A percentile compares a stretch with the other conserved stretches of the same genome.
Evolutionary conservation across 1,284 basidiomycete genomes (phyloP).

Genomic region (Stygiomarasmius scandens): DNA sequence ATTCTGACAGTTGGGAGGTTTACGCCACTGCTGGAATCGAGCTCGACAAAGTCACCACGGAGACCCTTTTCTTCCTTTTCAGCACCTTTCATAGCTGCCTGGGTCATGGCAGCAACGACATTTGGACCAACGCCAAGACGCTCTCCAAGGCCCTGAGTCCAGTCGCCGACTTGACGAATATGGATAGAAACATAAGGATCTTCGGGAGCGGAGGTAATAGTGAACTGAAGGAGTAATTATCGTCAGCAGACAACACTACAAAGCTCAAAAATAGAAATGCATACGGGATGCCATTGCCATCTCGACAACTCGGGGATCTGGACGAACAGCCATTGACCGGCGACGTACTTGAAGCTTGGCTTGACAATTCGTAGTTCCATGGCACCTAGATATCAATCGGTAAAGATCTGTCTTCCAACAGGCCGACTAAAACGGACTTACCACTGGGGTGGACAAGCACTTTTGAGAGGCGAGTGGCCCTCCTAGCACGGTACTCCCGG

Average conservation of each 20-base stretch:
- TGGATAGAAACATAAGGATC: slow-evolving; percentile 89
- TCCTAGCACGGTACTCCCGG: slow-evolving; percentile 77
- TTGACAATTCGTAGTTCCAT: slow-evolving; percentile 91
- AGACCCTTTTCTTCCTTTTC: slow-evolving; percentile 62
- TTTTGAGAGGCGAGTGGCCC: slow-evolving; percentile 75
- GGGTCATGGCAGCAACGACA: slow-evolving; percentile 74
- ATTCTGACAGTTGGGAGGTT: slow-evolving; percentile 75
- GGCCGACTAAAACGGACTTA: slow-evolving; percentile 34
- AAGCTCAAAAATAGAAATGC: slow-evolving; percentile 27
- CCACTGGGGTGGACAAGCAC: slow-evolving; percentile 82
- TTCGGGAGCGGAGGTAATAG: slow-evolving; percentile 90
- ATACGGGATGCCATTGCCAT: slow-evolving; percentile 90
- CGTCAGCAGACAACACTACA: not conserved
- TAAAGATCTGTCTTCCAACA: slow-evolving; percentile 24
- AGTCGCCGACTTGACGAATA: slow-evolving; percentile 91
- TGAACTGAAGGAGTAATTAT: slow-evolving; percentile 58
- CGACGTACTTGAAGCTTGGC: slow-evolving; percentile 85
- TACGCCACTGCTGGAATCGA: slow-evolving; percentile 55
- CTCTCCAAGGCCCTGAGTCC: slow-evolving; percentile 78
- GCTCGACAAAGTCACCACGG: slow-evolving; percentile 80
- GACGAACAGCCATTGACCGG: slow-evolving; percentile 90
- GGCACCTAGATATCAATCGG: slow-evolving; percentile 49
- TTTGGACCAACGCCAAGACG: slow-evolving; percentile 80
- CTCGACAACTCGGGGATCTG: slow-evolving; percentile 82
- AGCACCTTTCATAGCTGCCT: slow-evolving; percentile 71